phyloP scores from a whole-genome alignment of 2,329 filamentous ascomycete genomes.

The Gaeumannomyces sp. region DNA sequence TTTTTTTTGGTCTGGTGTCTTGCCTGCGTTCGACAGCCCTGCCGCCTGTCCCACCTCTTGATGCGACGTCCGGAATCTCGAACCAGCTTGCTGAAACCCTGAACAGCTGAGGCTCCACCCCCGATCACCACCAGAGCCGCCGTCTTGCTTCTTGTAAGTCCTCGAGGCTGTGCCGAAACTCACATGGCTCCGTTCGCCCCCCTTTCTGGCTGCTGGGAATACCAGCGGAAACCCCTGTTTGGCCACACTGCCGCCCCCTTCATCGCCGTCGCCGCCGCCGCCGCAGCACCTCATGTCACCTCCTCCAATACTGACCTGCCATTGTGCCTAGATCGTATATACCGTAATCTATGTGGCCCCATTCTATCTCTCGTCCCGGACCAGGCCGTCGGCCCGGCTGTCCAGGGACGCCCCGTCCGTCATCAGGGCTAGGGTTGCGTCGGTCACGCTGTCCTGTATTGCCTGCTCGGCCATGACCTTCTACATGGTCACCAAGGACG shows the following conservation, averaged over 20 bases:
- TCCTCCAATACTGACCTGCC: conserved; percentile 12
- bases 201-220: conserved; percentile 6
- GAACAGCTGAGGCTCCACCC: conserved; percentile 26
- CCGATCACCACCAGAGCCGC: conserved; percentile 34
- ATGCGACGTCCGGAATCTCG: conserved; percentile 12
- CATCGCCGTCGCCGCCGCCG: background rate
- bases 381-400: conserved; percentile 70
- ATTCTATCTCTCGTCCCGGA: conserved; percentile 76
- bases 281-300: background rate
- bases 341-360: conserved; percentile 87
- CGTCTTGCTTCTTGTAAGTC: conserved; percentile 29
- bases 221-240: background rate
- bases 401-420: conserved; percentile 84
- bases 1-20: background rate
- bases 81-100: conserved; percentile 3
- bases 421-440: conserved; percentile 78
- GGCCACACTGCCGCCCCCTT: too few species aligned
- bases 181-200: background rate
- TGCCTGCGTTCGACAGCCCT: background rate
- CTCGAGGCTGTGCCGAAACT: background rate
- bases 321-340: conserved; percentile 58
- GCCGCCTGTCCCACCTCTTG: background rate
- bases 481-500: conserved; percentile 53
- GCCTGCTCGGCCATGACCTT: conserved; percentile 62
- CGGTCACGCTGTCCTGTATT: conserved; percentile 70